Conservation (phyloP, 768 basidiomycete genomes). For the Neoboletus brunneissimus region DNA sequence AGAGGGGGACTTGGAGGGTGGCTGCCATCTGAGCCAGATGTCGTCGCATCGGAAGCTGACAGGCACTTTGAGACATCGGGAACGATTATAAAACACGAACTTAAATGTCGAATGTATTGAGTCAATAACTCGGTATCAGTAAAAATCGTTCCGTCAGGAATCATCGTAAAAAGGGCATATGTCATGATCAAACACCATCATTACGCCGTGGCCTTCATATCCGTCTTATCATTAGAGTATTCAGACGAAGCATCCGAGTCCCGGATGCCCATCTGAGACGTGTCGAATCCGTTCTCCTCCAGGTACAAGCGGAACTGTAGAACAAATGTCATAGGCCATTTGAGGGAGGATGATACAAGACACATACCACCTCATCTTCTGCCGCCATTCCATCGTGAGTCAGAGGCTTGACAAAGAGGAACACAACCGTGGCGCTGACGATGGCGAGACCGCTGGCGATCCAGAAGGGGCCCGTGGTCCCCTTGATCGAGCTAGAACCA, state of each 20-base stretch:
- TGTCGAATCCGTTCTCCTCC: constrained; percentile 75
- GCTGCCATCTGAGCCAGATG: background rate
- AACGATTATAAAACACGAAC: too few species aligned
- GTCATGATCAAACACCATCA: constrained; percentile 3
- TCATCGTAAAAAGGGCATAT: background rate
- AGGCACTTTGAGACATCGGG: too few species aligned
- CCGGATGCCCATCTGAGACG: constrained; percentile 61
- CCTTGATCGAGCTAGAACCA: constrained; percentile 46
- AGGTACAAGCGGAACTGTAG: constrained; percentile 81
- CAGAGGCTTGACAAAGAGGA: constrained; percentile 73
- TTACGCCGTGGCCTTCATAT: constrained; percentile 9
- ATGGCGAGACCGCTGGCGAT: constrained; percentile 82
- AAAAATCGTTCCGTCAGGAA: background rate
- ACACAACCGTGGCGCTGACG: constrained; percentile 69
- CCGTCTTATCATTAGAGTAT: constrained; percentile 17
- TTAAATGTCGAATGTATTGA: too few species aligned
- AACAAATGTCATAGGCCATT: background rate
- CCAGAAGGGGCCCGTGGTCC: constrained; percentile 88
- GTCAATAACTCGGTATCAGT: too few species aligned
- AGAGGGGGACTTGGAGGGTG: background rate
- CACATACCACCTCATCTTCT: constrained; percentile 64
- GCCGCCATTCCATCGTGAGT: constrained; percentile 73
- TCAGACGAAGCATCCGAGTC: constrained; percentile 25
- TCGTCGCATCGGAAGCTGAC: too few species aligned
- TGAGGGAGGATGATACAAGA: background rate